Conservation (phyloP, 1,284 basidiomycete species). For the Lentinula novae-zelandiae region DNA sequence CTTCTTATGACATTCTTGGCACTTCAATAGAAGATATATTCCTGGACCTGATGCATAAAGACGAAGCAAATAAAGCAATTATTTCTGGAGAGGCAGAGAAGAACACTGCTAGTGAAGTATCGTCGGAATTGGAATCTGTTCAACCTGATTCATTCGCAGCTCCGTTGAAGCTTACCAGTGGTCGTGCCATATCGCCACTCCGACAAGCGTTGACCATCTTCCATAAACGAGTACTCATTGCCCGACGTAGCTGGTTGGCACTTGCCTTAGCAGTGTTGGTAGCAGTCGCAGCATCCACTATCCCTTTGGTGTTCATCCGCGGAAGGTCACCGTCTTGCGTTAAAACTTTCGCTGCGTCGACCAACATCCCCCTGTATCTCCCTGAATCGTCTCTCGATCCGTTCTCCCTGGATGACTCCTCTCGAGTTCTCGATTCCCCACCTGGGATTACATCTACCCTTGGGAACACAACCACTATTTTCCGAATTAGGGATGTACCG, state of each 20-base stretch:
- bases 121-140: slow-evolving; percentile 5
- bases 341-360: slow-evolving; percentile 30
- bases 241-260: slow-evolving; percentile 65
- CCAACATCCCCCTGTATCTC: slow-evolving; percentile 43
- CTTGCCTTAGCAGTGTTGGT: slow-evolving; percentile 58
- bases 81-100: neutral
- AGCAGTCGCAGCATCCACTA: slow-evolving; percentile 59
- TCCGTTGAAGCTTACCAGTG: slow-evolving; percentile 42
- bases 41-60: slow-evolving; percentile 56
- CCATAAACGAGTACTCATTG: slow-evolving; percentile 65
- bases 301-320: slow-evolving; percentile 63
- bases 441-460: slow-evolving; percentile 42
- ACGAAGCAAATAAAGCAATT: neutral
- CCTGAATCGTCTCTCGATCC: slow-evolving; percentile 36
- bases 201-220: slow-evolving; percentile 68
- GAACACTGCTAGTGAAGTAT: neutral
- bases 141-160: slow-evolving; percentile 2
- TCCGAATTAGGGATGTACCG: slow-evolving; percentile 35
- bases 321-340: slow-evolving; percentile 49
- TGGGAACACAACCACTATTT: slow-evolving; percentile 28
- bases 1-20: slow-evolving; percentile 63
- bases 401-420: slow-evolving; percentile 19
- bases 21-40: slow-evolving; percentile 82
- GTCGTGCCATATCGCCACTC: slow-evolving; percentile 47
- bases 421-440: slow-evolving; percentile 38